phyloP scores from a whole-genome alignment of 2,329 filamentous ascomycete species.

The Plenodomus lindquistii region DNA sequence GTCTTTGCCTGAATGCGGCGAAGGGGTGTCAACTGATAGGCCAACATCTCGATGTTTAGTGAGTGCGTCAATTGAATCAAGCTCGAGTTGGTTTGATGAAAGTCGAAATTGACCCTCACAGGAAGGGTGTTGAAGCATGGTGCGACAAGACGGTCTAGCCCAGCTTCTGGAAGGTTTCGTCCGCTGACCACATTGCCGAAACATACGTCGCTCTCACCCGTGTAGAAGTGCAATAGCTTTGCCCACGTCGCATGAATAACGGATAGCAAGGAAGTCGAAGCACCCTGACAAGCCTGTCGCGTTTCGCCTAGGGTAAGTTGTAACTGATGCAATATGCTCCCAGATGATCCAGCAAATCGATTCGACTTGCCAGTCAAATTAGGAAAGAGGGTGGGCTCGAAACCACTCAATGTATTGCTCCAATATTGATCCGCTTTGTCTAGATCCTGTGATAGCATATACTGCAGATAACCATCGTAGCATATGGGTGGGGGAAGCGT shows the following conservation, averaged over 20 bases:
- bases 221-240: constrained; percentile 61
- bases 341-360: neutral
- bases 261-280: constrained; percentile 58
- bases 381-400: constrained; percentile 52
- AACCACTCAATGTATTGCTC: constrained; percentile 58
- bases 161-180: constrained; percentile 67
- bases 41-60: constrained; percentile 64
- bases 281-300: constrained; percentile 23
- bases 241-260: constrained; percentile 76
- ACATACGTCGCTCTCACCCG: constrained; percentile 68
- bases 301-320: constrained; percentile 24
- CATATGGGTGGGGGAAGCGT: constrained; percentile 55
- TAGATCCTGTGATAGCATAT: constrained; percentile 58
- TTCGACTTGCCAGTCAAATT: constrained; percentile 25
- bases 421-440: constrained; percentile 67
- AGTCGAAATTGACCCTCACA: constrained; percentile 61
- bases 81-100: constrained; percentile 56
- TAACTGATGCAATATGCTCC: constrained; percentile 33
- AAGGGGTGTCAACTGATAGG: constrained; percentile 75
- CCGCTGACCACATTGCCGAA: constrained; percentile 88
- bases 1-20: constrained; percentile 67
- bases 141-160: constrained; percentile 73
- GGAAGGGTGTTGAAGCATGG: constrained; percentile 93
- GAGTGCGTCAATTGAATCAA: constrained; percentile 64
- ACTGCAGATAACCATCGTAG: constrained; percentile 67